Percentiles rank a stretch among this genome's conserved stretches.
These are phyloP conservation scores for Termitomyces sp. DNA, from an alignment of 768 basidiomycete genomes.

Conservation along the genomic window DNA sequence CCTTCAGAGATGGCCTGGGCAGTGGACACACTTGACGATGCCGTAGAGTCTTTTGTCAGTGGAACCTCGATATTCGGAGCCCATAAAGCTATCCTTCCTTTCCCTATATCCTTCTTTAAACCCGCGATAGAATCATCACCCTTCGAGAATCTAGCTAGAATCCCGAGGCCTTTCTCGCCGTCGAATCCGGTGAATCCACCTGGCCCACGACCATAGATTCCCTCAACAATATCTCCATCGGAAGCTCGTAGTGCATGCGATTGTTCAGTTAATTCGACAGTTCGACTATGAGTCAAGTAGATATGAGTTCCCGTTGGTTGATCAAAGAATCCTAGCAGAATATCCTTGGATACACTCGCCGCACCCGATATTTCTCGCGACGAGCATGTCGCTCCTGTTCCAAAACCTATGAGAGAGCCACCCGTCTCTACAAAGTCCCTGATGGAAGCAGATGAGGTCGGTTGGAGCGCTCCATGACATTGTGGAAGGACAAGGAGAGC, in stretches of 20 bases:
- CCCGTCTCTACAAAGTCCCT: conserved; percentile 58
- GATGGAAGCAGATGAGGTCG: conserved; percentile 38
- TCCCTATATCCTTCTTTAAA: conserved; percentile 27
- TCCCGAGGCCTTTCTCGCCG: conserved; percentile 15
- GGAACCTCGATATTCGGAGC: conserved; percentile 55
- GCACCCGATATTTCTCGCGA: conserved; percentile 19
- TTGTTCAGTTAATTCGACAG: conserved; percentile 6
- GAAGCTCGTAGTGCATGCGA: conserved; percentile 14
- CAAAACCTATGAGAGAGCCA: conserved; percentile 65
- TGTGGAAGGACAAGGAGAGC: conserved; percentile 78
- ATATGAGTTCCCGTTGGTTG: conserved; percentile 25
- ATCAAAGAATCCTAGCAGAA: conserved; percentile 31
- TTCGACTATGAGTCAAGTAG: conserved; percentile 16
- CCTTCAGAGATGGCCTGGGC: conserved; percentile 9
- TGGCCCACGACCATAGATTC: conserved; percentile 21
- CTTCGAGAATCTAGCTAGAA: conserved; percentile 26
- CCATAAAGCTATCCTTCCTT: conserved; percentile 52
- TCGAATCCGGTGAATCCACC: conserved; percentile 25
- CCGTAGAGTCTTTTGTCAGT: conserved; percentile 24
- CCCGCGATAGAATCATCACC: conserved; percentile 24
- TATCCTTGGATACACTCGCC: conserved; percentile 17
- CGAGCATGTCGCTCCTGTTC: conserved; percentile 45
- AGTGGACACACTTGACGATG: conserved; percentile 16
- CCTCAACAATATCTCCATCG: conserved; percentile 20
- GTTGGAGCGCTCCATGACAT: conserved; percentile 37